Base-by-base conservation (phyloP, 768 basidiomycete species). In the Tephrocybe sp. region DNA sequence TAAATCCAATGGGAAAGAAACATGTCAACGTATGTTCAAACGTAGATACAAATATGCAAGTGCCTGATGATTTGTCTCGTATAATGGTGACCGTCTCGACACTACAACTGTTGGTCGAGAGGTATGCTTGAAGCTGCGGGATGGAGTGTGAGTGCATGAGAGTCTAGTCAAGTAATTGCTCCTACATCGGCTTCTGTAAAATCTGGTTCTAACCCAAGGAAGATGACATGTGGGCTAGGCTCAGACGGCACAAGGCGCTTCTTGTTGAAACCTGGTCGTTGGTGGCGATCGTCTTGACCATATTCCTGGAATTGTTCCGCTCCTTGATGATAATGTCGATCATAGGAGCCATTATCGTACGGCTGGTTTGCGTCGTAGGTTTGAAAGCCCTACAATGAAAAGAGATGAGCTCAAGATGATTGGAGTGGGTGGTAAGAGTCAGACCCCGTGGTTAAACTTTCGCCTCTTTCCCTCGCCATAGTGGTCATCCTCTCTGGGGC, bases 31-130 rank as follows among this genome's bases (percentile, higher is more conserved):
- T 73, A 76, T 74, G 80, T 73, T 76, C 72, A 72, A 70, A 70
- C 73, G 72, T 71, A 80, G 67, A 85, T 83, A 84, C 78, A 82
- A 87, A 87, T 75, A 73, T 86, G 83, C 79, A 89, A 89, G 82
- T 86, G 86, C 94, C 94, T 82, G 96, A 87, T 81, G 84, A 80
- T 84, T 89, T 89, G 68, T 98, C 96, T 78, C 90, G 85, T 68
- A 98, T 95, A 61, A 98, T 95, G 62, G 93, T 98, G 63, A 91
- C 89, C 52, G 87, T 87, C 72, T 92, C 89, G 62, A 90, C 75
- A 66, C 74, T 80, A 74, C 84, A 91, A 47, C 84, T 84, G 62
- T 85, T 75, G 54, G 79, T 79, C 59, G 78, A 73, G 60, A 92
- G 82, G 69, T 84, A 89, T 54, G 83, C 81, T 73, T 90, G 85